Base-by-base conservation (phyloP, 2,329 filamentous ascomycete genomes). In the Aspergillus floridensis region DNA sequence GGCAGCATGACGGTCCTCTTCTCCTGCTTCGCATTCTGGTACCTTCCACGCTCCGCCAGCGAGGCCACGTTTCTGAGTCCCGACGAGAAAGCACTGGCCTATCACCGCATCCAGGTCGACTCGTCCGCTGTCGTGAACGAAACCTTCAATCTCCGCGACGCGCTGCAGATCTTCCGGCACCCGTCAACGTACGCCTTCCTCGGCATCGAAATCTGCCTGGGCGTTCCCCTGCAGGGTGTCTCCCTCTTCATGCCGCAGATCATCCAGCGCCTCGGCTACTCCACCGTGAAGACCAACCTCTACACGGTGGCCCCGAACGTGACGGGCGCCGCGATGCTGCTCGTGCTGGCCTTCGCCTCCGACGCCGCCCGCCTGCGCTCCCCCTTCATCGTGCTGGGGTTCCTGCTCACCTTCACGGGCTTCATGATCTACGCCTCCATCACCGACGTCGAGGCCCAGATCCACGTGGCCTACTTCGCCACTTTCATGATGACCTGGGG, bases 401-500 rank as follows among this genome's bases (percentile, higher is more conserved):
- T 92, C 72, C 73, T 85, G 2, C 85, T 93, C 65, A 91, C 89
- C 0, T 90, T 92, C 68, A 82, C 84, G 51, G 91, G 91, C 4
- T 91, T 93, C 77, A 85, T 92, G 72, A 90, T 93, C 69, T 93
- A 89, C 66, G 88, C 88, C 0, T 81, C 86, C 21, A 88, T 93
- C 59, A 76, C 85, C 29, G 81, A 87, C 65, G 85, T 91, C 16
- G 72, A 84, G 41, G 67, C 77, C 3, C 78, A 88, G 44, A 72
- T 88, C n/a, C 80, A 82, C 3, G 80, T 91, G 1, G 89, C 88
- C 0, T 92, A 92, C 69, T 92, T 87, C 64, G 88, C 89, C 5
- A 87, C 84, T 57, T 93, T 92, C 73, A 89, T 92, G 87, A 91
- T 92, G 88, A 89, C 86, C 11, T 92, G 88, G 86, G 90, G 90